Percentiles rank a stretch among this genome's conserved stretches.
These are phyloP conservation scores for Pistacia integerrima DNA, from an alignment of 345 rosid genomes.

Conservation along the genomic window DNA sequence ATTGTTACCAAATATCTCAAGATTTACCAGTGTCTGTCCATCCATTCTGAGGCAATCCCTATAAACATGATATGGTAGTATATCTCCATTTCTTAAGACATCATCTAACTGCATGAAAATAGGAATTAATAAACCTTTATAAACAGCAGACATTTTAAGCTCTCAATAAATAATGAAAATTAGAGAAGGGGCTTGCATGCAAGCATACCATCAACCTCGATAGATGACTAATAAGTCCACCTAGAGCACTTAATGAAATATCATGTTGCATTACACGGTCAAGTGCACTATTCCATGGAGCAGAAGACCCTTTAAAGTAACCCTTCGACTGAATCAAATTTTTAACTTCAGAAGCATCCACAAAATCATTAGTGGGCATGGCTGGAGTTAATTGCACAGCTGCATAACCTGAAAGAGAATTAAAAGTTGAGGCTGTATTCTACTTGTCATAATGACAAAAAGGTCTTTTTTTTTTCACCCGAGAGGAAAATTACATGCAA, in stretches of 20 bases:
- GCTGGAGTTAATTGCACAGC: constrained; percentile 65
- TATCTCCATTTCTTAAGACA: constrained; percentile 71
- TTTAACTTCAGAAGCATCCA: constrained; percentile 66
- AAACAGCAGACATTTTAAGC: constrained; percentile 7
- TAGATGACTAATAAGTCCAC: constrained; percentile 75
- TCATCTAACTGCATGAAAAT: constrained; percentile 63
- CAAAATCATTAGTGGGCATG: constrained; percentile 44
- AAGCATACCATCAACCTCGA: constrained; percentile 83
- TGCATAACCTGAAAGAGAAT: constrained; percentile 47
- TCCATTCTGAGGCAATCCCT: constrained; percentile 85
- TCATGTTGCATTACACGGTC: constrained; percentile 51
- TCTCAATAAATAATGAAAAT: background rate
- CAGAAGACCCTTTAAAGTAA: constrained; percentile 67
- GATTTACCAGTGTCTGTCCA: constrained; percentile 92
- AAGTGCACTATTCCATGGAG: constrained; percentile 48
- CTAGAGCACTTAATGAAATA: constrained; percentile 66
- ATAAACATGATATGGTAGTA: constrained; percentile 80
- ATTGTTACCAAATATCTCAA: constrained; percentile 81
- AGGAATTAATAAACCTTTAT: constrained; percentile 16
- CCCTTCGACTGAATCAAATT: constrained; percentile 63
- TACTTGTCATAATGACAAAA: constrained; percentile 6
- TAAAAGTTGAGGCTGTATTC: background rate
- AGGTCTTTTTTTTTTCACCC: background rate
- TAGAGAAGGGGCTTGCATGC: constrained; percentile 8
- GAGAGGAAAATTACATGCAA: constrained; percentile 10